Evolutionary conservation across 2,329 filamentous ascomycete species (phyloP).

Genomic region (Capronia epimyces): DNA sequence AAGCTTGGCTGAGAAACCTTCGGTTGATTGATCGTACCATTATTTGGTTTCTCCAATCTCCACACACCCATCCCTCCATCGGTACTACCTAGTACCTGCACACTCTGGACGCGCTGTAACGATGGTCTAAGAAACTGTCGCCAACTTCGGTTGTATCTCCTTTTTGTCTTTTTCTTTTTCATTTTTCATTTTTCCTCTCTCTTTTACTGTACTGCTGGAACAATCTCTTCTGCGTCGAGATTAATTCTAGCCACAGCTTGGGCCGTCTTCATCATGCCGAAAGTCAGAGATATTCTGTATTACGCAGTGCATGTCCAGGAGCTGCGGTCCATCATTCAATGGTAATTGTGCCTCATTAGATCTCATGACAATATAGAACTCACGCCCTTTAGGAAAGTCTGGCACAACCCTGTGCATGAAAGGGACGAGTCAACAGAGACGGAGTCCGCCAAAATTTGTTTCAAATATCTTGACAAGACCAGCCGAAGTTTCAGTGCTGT

Average conservation of each 20-base stretch:
- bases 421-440: conserved; percentile 73
- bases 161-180: not conserved
- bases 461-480: conserved; percentile 76
- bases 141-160: not conserved
- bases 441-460: conserved; percentile 71
- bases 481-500: conserved; percentile 90
- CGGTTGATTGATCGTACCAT: conserved; percentile 14
- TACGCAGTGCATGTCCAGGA: conserved; percentile 69
- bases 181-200: not conserved
- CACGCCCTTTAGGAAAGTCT: conserved; percentile 66
- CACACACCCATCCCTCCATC: conserved; percentile 4
- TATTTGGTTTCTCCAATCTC: conserved; percentile 15
- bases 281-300: conserved; percentile 56
- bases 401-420: conserved; percentile 89
- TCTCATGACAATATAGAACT: conserved; percentile 9
- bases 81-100: conserved; percentile 3
- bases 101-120: not conserved
- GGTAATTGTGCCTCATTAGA: conserved; percentile 52
- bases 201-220: not conserved
- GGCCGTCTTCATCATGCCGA: conserved; percentile 35
- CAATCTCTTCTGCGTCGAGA: not conserved
- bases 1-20: not conserved
- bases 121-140: not conserved
- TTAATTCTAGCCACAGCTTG: not conserved
- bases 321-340: conserved; percentile 80